Conservation (phyloP, 1,139 yeast species). For the Arxiozyma bovina region DNA sequence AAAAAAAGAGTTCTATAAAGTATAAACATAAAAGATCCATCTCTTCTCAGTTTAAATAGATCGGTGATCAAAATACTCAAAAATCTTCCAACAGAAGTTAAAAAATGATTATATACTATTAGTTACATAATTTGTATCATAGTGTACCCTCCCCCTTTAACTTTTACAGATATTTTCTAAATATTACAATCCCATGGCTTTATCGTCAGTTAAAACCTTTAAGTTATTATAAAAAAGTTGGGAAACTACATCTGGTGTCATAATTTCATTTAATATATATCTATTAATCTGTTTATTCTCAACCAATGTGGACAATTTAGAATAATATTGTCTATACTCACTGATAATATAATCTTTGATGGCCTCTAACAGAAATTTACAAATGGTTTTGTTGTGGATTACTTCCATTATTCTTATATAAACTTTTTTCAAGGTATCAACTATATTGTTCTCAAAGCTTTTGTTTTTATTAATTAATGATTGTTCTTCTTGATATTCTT, state of each 20-base stretch:
- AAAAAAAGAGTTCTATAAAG: too few relatives aligned
- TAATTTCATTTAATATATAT: constrained; percentile 1
- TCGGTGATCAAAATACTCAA: not conserved
- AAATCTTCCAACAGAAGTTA: not conserved
- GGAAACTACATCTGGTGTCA: not conserved
- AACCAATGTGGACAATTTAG: not conserved
- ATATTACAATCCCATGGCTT: not conserved
- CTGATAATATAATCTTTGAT: constrained; percentile 47
- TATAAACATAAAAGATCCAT: too few relatives aligned
- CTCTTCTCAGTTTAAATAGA: not conserved
- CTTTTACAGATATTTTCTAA: not conserved
- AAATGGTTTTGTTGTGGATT: constrained; percentile 40
- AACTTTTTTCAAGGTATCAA: constrained; percentile 47
- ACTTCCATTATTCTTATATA: constrained; percentile 42
- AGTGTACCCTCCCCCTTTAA: not conserved
- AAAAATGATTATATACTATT: too few relatives aligned
- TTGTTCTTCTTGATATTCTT: constrained; percentile 2
- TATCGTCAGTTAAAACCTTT: not conserved
- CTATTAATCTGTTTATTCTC: not conserved
- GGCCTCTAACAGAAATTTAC: constrained; percentile 47
- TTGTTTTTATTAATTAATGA: constrained; percentile 13
- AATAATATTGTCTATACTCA: constrained; percentile 38
- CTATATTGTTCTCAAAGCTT: constrained; percentile 42
- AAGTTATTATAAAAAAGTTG: not conserved
- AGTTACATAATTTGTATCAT: not conserved